A percentile compares a stretch with the other conserved stretches of the same genome.
Conservation (phyloP, 2,329 filamentous ascomycete genomes). For the Nothopassalora personata region DNA sequence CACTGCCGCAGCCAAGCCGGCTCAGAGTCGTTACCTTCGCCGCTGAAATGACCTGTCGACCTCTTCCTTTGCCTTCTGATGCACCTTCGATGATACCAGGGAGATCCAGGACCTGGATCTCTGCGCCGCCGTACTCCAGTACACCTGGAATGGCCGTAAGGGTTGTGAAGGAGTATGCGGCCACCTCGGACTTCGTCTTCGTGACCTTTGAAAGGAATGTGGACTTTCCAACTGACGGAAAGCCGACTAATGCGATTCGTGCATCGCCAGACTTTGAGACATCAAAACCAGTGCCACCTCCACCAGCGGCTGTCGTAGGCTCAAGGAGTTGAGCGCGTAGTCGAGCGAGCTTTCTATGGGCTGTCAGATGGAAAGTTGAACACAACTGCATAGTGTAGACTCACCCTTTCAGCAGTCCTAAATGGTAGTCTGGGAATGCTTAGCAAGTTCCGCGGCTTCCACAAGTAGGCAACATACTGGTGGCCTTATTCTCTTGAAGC, state of each 20-base stretch:
- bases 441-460: constrained; percentile 23
- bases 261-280: constrained; percentile 96
- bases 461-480: constrained; percentile 58
- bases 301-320: constrained; percentile 70
- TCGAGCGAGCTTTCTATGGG: constrained; percentile 80
- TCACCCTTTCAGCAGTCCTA: constrained; percentile 94
- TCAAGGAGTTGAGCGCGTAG: constrained; percentile 91
- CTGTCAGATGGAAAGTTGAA: not conserved
- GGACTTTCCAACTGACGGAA: constrained; percentile 97
- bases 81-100: constrained; percentile 98
- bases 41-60: constrained; percentile 92
- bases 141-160: constrained; percentile 96
- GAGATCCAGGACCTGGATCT: constrained; percentile 95
- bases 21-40: constrained; percentile 58
- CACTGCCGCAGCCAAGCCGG: not conserved
- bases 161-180: constrained; percentile 95
- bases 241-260: constrained; percentile 94
- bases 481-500: constrained; percentile 88
- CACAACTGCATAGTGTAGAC: constrained; percentile 19
- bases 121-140: constrained; percentile 92
- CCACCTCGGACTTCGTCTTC: constrained; percentile 93
- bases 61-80: constrained; percentile 89
- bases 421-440: constrained; percentile 75
- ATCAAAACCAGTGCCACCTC: constrained; percentile 73
- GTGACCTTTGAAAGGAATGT: constrained; percentile 99